phyloP scores from a whole-genome alignment of 495 filamentous ascomycete genomes.

The Venustampulla echinocandica region DNA sequence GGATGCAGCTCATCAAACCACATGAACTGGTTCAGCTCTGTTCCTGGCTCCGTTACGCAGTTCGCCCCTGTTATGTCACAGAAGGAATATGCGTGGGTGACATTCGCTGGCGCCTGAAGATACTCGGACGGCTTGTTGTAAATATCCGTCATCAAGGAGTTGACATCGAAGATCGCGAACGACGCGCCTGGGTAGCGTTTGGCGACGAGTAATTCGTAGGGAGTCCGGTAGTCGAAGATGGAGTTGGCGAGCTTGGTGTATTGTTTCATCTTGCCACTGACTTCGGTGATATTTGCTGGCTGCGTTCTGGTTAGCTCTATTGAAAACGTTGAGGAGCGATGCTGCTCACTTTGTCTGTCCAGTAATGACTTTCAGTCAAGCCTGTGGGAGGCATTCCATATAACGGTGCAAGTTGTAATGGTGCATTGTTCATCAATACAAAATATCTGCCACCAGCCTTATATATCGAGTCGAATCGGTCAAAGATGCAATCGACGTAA shows the following conservation, averaged over 20 bases:
- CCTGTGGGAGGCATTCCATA: constrained; percentile 45
- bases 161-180: constrained; percentile 56
- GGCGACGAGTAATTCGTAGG: constrained; percentile 42
- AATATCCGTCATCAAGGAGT: constrained; percentile 55
- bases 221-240: constrained; percentile 51
- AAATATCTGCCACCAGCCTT: constrained; percentile 57
- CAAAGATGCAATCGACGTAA: constrained; percentile 58
- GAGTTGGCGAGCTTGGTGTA: constrained; percentile 51
- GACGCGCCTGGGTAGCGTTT: constrained; percentile 50
- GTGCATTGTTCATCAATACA: constrained; percentile 56
- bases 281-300: constrained; percentile 44
- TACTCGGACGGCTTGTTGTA: constrained; percentile 48
- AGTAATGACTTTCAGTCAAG: constrained; percentile 43
- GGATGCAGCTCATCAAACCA: constrained; percentile 62
- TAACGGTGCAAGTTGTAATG: constrained; percentile 52
- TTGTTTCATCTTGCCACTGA: constrained; percentile 52
- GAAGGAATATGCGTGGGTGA: constrained; percentile 45
- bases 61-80: constrained; percentile 35
- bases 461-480: constrained; percentile 50
- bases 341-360: constrained; percentile 41
- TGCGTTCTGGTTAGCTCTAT: constrained; percentile 22
- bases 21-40: constrained; percentile 30
- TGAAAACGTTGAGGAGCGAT: neutral
- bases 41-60: constrained; percentile 15
- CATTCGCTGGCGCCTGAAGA: constrained; percentile 55